Percentiles rank a stretch among this genome's conserved stretches.
Conservation (phyloP, 2,329 filamentous ascomycete species). For the Periconia sp. region DNA sequence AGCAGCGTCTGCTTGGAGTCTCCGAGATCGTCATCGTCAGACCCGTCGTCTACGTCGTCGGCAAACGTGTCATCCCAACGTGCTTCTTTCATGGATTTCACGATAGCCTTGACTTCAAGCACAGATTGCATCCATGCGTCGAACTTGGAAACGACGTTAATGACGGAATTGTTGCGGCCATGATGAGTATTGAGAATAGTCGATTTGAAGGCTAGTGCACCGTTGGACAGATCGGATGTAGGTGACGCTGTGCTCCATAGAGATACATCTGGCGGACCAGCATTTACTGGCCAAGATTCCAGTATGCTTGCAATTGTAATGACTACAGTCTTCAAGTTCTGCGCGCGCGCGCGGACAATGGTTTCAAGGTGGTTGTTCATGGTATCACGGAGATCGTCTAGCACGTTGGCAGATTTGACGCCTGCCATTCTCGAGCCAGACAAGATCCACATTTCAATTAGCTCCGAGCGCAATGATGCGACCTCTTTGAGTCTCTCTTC, state of each 20-base stretch:
- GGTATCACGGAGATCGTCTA: conserved; percentile 67
- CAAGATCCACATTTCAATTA: conserved; percentile 75
- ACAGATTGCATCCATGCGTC: conserved; percentile 73
- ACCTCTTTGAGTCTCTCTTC: conserved; percentile 69
- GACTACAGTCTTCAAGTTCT: conserved; percentile 66
- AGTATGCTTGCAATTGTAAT: conserved; percentile 65
- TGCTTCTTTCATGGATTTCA: conserved; percentile 66
- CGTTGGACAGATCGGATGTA: conserved; percentile 65
- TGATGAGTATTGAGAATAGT: conserved; percentile 69
- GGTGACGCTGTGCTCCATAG: conserved; percentile 71
- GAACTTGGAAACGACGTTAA: conserved; percentile 64
- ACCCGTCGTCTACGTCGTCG: conserved; percentile 72
- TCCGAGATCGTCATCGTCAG: conserved; percentile 72
- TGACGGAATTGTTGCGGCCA: conserved; percentile 70
- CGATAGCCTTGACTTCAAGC: conserved; percentile 64
- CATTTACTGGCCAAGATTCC: conserved; percentile 55
- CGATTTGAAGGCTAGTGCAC: conserved; percentile 68
- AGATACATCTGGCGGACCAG: conserved; percentile 49
- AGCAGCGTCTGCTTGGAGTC: conserved; percentile 68
- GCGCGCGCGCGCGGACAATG: conserved; percentile 65
- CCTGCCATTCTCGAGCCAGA: conserved; percentile 66
- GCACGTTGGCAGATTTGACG: conserved; percentile 67
- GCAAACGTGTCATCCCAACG: conserved; percentile 77
- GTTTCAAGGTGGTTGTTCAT: conserved; percentile 69
- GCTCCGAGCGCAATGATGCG: conserved; percentile 67